Conservation (phyloP, 75 land plant genomes). For the Picea sitchensis region DNA sequence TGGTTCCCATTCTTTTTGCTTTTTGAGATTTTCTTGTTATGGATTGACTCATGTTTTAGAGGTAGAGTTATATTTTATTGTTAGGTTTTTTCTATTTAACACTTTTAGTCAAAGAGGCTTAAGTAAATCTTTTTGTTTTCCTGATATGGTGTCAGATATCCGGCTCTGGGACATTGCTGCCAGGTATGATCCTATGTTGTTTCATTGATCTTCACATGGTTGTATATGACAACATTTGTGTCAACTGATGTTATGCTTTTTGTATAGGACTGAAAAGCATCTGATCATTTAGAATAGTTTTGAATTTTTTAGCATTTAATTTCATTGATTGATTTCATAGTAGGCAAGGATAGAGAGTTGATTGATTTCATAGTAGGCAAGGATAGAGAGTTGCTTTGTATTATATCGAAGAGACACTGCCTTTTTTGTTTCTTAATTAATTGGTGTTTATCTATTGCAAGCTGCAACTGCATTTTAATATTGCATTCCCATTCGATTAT, state of each 20-base stretch:
- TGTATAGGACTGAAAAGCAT: neutral
- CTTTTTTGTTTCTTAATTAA: neutral
- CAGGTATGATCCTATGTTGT: constrained; percentile 37
- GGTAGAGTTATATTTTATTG: neutral
- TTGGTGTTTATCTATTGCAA: no score
- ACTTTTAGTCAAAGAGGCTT: neutral
- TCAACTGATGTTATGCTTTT: neutral
- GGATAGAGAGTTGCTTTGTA: neutral
- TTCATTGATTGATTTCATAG: neutral
- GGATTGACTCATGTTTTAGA: no score
- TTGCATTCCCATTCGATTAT: neutral
- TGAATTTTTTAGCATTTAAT: neutral
- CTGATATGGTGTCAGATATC: constrained; percentile 52
- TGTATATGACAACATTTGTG: neutral
- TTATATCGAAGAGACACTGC: neutral
- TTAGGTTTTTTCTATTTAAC: neutral
- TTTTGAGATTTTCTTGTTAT: neutral
- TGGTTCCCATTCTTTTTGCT: neutral
- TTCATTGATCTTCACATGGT: neutral
- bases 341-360: neutral
- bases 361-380: neutral
- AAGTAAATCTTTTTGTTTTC: neutral
- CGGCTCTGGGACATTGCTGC: constrained; percentile 83
- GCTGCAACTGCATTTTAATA: no score
- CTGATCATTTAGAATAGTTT: neutral